A percentile compares a stretch with the other conserved stretches of the same genome.
Conservation (phyloP, 192 early-diverging fungal genomes). For the Mortierella antarctica region DNA sequence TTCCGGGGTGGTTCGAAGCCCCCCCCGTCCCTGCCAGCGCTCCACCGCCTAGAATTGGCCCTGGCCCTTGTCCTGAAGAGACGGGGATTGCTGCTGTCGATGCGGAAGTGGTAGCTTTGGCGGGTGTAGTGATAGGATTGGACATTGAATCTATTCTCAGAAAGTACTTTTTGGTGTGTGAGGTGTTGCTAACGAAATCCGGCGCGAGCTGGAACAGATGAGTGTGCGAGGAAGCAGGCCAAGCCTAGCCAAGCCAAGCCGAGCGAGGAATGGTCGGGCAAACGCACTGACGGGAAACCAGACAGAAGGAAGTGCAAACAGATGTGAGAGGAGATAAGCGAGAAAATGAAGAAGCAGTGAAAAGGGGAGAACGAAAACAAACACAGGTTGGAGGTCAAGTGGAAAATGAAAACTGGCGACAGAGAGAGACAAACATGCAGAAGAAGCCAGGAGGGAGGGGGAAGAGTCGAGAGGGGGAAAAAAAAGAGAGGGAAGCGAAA, state of each 20-base stretch:
- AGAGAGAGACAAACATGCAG: neutral
- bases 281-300: neutral
- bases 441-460: neutral
- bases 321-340: neutral
- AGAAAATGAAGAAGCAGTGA: neutral
- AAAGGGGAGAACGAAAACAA: neutral
- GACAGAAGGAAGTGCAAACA: neutral
- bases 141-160: constrained; percentile 13
- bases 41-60: neutral
- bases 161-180: too few relatives aligned
- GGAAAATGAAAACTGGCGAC: neutral
- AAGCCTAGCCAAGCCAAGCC: too few relatives aligned
- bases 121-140: constrained; percentile 5
- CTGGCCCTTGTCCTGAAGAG: constrained; percentile 21
- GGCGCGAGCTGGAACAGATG: too few relatives aligned
- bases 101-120: neutral
- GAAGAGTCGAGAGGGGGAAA: neutral
- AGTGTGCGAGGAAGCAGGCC: too few relatives aligned
- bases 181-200: too few relatives aligned
- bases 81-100: constrained; percentile 4
- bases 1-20: neutral
- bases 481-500: neutral
- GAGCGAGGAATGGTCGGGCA: neutral
- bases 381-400: neutral
- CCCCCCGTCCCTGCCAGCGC: neutral